Conservation (phyloP, 2,329 filamentous ascomycete genomes). For the Aspergillus latus region DNA sequence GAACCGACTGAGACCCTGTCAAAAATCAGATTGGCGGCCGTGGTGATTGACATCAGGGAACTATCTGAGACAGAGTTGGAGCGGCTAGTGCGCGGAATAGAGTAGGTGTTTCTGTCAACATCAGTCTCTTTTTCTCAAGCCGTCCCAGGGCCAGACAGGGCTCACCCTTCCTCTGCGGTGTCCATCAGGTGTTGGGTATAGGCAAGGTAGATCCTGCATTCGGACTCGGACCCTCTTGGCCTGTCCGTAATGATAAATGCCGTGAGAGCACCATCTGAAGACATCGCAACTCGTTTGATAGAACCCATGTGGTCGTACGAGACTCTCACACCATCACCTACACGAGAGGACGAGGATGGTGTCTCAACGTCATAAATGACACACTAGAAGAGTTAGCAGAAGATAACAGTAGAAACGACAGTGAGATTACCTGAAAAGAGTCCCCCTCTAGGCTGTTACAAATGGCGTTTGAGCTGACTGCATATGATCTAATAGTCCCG, state of each 20-base stretch:
- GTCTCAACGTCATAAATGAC: constrained; percentile 11
- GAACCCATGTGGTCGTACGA: constrained; percentile 12
- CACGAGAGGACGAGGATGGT: background rate
- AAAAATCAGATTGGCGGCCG: constrained; percentile 12
- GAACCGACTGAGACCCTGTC: constrained; percentile 2
- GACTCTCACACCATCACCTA: constrained; percentile 2
- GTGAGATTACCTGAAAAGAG: constrained; percentile 12
- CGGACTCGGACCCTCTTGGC: background rate
- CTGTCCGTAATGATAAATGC: constrained; percentile 12
- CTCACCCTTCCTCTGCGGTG: constrained; percentile 12
- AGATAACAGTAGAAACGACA: background rate
- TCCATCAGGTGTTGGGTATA: constrained; percentile 17
- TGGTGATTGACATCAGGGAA: constrained; percentile 2
- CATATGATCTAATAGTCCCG: constrained; percentile 12
- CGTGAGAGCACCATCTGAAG: constrained; percentile 13
- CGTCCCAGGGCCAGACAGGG: background rate
- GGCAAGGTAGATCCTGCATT: constrained; percentile 13
- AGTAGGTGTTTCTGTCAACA: background rate
- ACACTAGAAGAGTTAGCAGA: constrained; percentile 10
- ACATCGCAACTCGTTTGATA: constrained; percentile 20
- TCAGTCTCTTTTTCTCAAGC: background rate
- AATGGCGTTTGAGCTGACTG: constrained; percentile 15
- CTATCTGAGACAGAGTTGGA: constrained; percentile 14
- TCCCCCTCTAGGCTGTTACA: constrained; percentile 7
- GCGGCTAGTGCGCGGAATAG: constrained; percentile 8